Evolutionary conservation across 306 rosid species (phyloP).

Genomic region (Hippophae rhamnoides): DNA sequence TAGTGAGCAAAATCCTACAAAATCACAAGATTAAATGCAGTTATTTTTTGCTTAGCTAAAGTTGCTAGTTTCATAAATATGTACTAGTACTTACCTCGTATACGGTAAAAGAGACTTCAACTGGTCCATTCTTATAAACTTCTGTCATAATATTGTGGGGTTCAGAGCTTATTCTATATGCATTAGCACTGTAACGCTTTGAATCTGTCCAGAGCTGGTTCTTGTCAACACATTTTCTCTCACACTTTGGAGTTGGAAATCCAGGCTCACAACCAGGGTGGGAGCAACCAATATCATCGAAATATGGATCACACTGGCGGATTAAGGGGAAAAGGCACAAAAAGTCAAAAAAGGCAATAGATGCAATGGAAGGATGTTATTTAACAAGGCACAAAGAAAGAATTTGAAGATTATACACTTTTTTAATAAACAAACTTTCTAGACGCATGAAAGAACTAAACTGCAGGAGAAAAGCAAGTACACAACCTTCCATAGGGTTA

Average conservation of each 20-base stretch:
- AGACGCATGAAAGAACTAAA: too few relatives aligned
- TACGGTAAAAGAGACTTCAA: conserved; percentile 81
- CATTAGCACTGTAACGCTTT: conserved; percentile 65
- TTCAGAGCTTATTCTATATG: conserved; percentile 48
- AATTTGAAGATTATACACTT: background rate
- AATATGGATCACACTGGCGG: conserved; percentile 90
- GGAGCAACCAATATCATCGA: conserved; percentile 78
- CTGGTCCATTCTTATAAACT: conserved; percentile 84
- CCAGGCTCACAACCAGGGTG: conserved; percentile 98
- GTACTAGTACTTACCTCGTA: conserved; percentile 55
- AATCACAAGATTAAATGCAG: conserved; percentile 10
- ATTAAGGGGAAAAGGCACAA: background rate
- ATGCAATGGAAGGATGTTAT: background rate
- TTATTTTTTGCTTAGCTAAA: background rate
- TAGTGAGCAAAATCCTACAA: conserved; percentile 93
- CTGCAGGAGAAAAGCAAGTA: too few relatives aligned
- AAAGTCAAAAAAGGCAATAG: background rate
- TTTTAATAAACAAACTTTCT: too few relatives aligned
- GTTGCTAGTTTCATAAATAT: background rate
- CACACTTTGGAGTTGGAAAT: conserved; percentile 70
- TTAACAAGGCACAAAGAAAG: conserved; percentile 9
- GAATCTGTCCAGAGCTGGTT: conserved; percentile 70
- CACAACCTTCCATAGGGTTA: too few relatives aligned
- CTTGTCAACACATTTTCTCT: conserved; percentile 47
- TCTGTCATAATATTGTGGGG: conserved; percentile 82